phyloP scores from a whole-genome alignment of 495 filamentous ascomycete genomes.

The Pseudevernia furfuracea region DNA sequence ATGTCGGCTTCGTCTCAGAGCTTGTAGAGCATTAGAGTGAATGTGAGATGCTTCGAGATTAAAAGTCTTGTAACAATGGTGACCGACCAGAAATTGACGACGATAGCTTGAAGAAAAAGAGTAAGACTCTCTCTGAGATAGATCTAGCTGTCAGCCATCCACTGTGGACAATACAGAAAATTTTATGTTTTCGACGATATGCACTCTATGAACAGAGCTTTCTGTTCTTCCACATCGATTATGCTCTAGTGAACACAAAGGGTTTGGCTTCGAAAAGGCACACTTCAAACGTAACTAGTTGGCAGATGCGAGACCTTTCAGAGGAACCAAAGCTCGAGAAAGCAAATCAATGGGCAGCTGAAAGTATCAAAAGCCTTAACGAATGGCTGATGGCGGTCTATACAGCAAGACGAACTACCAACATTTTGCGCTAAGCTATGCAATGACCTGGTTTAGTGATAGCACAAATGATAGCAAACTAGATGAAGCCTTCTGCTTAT shows the following conservation, averaged over 20 bases:
- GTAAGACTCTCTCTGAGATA: background rate
- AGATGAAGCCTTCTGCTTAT: conserved; percentile 26
- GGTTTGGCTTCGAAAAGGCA: background rate
- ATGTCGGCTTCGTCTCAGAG: background rate
- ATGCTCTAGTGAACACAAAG: background rate
- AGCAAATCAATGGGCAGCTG: background rate
- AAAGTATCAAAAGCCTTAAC: background rate
- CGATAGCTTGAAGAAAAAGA: background rate
- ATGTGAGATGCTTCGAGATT: background rate
- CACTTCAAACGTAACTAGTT: background rate
- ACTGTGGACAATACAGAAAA: background rate
- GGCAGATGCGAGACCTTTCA: background rate
- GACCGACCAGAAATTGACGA: background rate
- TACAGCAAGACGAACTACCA: background rate
- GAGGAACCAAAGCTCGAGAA: background rate
- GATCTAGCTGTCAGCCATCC: background rate
- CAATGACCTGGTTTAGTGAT: background rate
- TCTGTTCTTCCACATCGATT: background rate
- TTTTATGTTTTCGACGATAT: background rate
- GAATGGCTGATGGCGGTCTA: background rate
- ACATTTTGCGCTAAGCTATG: background rate
- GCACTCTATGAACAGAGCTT: background rate
- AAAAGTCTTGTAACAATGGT: background rate
- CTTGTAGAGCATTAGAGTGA: background rate
- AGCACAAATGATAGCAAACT: background rate